Evolutionary conservation across 345 rosid species (phyloP), one percentile per base, ranked within the genome.

Genomic region (Corchorus capsularis): DNA sequence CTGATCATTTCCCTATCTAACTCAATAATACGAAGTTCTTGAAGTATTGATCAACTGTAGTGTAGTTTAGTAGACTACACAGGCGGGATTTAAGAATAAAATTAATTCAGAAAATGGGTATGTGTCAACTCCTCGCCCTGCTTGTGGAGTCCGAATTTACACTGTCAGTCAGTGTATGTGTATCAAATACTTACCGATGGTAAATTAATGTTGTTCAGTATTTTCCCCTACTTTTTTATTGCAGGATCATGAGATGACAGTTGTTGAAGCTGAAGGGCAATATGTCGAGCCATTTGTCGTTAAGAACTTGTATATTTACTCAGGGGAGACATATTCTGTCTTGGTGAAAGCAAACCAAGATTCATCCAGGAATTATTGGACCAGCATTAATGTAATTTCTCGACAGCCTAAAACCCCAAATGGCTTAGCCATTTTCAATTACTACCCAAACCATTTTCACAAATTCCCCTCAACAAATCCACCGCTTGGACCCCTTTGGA

Each of bases 191-290:
- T 27, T 27, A 27, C 27, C 27, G 1, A 27, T 27, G 1, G 27
- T 27, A 27, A 27, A 39, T 12, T 27, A 4, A 2, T 59, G 37
- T 22, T 10, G 14, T 22, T 22, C 35, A 59, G 22, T 6, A 19
- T 56, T 19, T 59, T 22, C 9, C 10, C 27, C 16, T 5, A 1
- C 13, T 64, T 41, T 41, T 7, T 0, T 45, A 52, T 67, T 27
- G 55, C 79, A 87, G 85, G 98, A 89, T 41, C 98, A 92, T 63
- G 87, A 85, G 53, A 75, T 93, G 85, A 92, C 98, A 0, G 92
- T 93, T n/a, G 92, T 93, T 5, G 93, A 90, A 79, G 85, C 93
- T 3, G 97, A 91, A 34, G 94, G 97, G 45, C 92, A 92, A 75
- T 82, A 84, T 41, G 91, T 93, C 0, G 84, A 89, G 71, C 97